phyloP scores from a whole-genome alignment of 31 red algal genomes.

The Odonthalia washingtoniensis region DNA sequence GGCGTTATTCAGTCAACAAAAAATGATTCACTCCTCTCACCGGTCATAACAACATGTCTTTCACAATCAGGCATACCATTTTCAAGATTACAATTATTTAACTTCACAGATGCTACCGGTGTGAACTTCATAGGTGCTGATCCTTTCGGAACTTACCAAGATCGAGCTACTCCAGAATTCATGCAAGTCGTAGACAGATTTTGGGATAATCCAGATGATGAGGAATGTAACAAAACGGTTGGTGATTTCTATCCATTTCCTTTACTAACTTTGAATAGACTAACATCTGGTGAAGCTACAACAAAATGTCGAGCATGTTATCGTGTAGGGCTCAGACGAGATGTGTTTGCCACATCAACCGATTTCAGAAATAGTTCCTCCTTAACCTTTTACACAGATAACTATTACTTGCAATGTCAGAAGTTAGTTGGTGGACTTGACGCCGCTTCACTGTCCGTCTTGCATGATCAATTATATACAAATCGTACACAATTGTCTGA shows the following conservation, averaged over 20 bases:
- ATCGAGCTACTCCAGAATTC: not conserved
- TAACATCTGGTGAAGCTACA: slow-evolving; percentile 21
- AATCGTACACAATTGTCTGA: not conserved
- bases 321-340: slow-evolving; percentile 25
- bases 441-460: not conserved
- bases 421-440: slow-evolving; percentile 25
- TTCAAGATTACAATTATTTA: slow-evolving; percentile 50
- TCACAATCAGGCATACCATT: slow-evolving; percentile 53
- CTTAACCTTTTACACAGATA: slow-evolving; percentile 47
- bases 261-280: slow-evolving; percentile 14
- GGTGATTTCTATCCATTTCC: slow-evolving; percentile 61
- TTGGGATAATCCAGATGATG: slow-evolving; percentile 59
- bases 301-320: slow-evolving; percentile 58
- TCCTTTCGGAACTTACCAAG: not conserved
- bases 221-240: slow-evolving; percentile 40
- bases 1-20: slow-evolving; percentile 24
- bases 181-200: slow-evolving; percentile 50
- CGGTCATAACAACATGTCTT: slow-evolving; percentile 50
- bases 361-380: slow-evolving; percentile 29
- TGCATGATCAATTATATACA: not conserved
- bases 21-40: slow-evolving; percentile 7
- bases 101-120: slow-evolving; percentile 40
- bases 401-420: slow-evolving; percentile 58
- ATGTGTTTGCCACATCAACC: slow-evolving; percentile 23
- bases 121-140: not conserved